Evolutionary conservation across 768 basidiomycete genomes (phyloP).

Genomic region (Plicaturopsis crispa): DNA sequence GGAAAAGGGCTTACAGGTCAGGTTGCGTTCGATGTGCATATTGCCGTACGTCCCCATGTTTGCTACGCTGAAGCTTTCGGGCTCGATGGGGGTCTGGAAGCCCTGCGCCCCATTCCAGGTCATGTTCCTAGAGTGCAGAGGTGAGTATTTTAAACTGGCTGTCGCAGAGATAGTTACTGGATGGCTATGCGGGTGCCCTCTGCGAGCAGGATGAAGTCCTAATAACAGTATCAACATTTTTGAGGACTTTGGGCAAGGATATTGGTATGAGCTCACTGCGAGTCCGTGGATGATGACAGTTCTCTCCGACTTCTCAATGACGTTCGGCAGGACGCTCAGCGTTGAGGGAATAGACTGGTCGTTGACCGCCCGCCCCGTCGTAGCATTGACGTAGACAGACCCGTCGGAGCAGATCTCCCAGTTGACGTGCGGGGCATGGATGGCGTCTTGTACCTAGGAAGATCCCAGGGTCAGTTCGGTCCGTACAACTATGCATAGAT

Average conservation of each 20-base stretch:
- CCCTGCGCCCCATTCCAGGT: too few relatives aligned
- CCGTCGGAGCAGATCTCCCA: constrained; percentile 20
- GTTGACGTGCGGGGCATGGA: constrained; percentile 26
- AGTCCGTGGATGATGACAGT: constrained; percentile 40
- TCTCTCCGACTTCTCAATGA: constrained; percentile 41
- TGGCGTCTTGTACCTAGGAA: constrained; percentile 25
- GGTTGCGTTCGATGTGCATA: too few relatives aligned
- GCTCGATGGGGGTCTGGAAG: too few relatives aligned
- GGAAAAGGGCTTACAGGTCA: too few relatives aligned
- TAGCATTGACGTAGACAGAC: constrained; percentile 19
- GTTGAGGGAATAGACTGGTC: constrained; percentile 23
- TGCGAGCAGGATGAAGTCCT: constrained; percentile 28
- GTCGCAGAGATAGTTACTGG: too few relatives aligned
- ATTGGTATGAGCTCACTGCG: too few relatives aligned
- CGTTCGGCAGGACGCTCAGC: constrained; percentile 40
- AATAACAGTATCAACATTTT: constrained; percentile 15
- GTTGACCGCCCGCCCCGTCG: constrained; percentile 15
- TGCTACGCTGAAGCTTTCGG: too few relatives aligned
- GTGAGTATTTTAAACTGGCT: too few relatives aligned
- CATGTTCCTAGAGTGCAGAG: constrained; percentile 25
- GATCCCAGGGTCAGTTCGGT: background rate
- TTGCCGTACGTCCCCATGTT: too few relatives aligned
- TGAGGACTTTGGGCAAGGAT: constrained; percentile 26
- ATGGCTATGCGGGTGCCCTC: constrained; percentile 29
- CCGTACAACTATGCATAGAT: too few relatives aligned